Evolutionary conservation across 495 filamentous ascomycete species (phyloP).

Genomic region (Pseudotulostoma volvatum): DNA sequence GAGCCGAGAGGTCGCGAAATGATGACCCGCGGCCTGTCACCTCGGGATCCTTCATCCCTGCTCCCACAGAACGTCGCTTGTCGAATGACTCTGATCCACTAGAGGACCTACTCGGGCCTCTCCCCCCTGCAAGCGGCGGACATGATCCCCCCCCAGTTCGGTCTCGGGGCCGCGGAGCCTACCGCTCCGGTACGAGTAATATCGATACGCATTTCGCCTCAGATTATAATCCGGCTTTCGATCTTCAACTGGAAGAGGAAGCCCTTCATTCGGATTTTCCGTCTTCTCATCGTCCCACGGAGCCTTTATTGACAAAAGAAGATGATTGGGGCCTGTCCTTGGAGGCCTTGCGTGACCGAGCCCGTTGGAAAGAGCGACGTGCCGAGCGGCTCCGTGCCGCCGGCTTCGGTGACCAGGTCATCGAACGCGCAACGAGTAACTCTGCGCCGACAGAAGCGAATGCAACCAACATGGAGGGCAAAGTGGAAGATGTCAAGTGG

Average conservation of each 20-base stretch:
- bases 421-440: conserved; percentile 64
- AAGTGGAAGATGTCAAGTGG: conserved; percentile 59
- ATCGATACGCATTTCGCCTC: conserved; percentile 70
- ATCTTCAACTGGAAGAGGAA: conserved; percentile 43
- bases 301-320: conserved; percentile 28
- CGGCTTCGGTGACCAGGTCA: conserved; percentile 62
- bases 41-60: neutral
- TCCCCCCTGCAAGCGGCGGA: conserved; percentile 31
- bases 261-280: conserved; percentile 8
- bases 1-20: neutral
- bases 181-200: conserved; percentile 35
- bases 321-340: conserved; percentile 76
- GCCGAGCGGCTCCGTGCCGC: conserved; percentile 62
- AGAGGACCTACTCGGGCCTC: conserved; percentile 66
- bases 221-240: conserved; percentile 59
- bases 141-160: conserved; percentile 24
- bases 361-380: conserved; percentile 63
- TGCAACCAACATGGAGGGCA: conserved; percentile 32
- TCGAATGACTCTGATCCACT: conserved; percentile 54
- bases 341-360: conserved; percentile 65
- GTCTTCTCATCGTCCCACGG: conserved; percentile 20
- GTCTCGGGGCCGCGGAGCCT: conserved; percentile 63
- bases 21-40: neutral
- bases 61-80: neutral
- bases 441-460: conserved; percentile 16